phyloP scores from a whole-genome alignment of 257 asterid genomes.

The Euphrasia confusa region DNA sequence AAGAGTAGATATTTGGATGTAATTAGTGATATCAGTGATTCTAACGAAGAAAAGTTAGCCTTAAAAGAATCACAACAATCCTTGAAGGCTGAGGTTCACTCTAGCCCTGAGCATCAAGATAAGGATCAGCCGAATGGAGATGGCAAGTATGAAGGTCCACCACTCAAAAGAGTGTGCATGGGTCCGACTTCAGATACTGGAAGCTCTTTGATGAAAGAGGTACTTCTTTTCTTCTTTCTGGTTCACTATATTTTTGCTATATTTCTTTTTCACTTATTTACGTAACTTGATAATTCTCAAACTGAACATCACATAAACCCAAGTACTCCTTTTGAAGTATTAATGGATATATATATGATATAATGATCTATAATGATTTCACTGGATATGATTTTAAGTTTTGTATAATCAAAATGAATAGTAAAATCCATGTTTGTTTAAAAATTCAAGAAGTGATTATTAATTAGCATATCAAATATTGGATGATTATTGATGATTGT shows the following conservation, averaged over 20 bases:
- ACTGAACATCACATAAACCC: neutral
- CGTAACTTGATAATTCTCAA: conserved; percentile 14
- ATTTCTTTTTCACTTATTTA: neutral
- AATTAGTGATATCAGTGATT: conserved; percentile 32
- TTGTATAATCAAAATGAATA: no score
- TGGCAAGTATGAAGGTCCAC: conserved; percentile 47
- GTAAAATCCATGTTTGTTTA: no score
- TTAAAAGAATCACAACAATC: conserved; percentile 36
- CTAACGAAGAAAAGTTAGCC: conserved; percentile 32
- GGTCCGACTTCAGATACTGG: conserved; percentile 47
- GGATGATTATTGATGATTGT: no score
- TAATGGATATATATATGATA: neutral
- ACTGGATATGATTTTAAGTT: neutral
- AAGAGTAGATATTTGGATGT: conserved; percentile 42
- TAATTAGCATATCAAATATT: no score
- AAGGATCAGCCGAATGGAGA: conserved; percentile 44
- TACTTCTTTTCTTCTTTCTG: conserved; percentile 23
- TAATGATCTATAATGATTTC: conserved; percentile 6
- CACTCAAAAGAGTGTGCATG: conserved; percentile 51
- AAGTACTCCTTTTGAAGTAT: conserved; percentile 1
- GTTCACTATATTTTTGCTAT: conserved; percentile 3
- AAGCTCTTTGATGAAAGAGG: conserved; percentile 77
- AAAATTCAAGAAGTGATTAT: no score
- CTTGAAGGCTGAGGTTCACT: conserved; percentile 29
- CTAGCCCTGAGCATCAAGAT: conserved; percentile 32